phyloP scores from a whole-genome alignment of 176 grass and related monocot species.

The Carex scoparia region DNA sequence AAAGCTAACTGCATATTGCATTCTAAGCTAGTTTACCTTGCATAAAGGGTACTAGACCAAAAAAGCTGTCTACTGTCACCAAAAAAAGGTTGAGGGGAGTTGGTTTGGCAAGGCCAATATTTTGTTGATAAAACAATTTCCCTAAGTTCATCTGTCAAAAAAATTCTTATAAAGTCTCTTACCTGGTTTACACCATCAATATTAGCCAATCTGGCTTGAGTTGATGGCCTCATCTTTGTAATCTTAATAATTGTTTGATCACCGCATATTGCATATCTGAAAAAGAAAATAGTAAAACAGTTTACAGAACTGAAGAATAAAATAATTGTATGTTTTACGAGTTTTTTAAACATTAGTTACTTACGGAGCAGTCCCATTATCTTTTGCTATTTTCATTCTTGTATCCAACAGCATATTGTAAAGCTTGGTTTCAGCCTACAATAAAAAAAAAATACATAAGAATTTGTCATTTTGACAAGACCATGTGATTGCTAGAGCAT shows the following conservation, averaged over 20 bases:
- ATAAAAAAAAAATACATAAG: conserved; percentile 23
- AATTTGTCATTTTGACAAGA: not conserved
- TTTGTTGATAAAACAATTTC: not conserved
- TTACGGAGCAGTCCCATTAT: conserved; percentile 82
- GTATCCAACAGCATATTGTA: conserved; percentile 65
- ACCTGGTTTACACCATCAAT: conserved; percentile 97
- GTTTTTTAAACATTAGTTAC: conserved; percentile 29
- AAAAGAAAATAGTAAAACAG: conserved; percentile 21
- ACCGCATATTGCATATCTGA: conserved; percentile 91
- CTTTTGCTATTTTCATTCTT: conserved; percentile 71
- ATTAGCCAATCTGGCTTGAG: conserved; percentile 70
- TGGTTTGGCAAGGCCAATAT: not conserved
- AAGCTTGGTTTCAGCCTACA: conserved; percentile 68
- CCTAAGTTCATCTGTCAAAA: not conserved
- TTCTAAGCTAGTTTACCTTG: conserved; percentile 2
- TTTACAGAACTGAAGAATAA: not conserved
- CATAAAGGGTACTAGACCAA: not conserved
- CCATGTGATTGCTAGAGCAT: not conserved
- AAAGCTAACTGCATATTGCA: not conserved
- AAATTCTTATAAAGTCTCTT: not conserved
- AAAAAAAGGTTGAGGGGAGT: not conserved
- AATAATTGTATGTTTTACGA: conserved; percentile 7
- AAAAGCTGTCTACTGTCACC: not conserved
- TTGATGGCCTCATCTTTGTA: conserved; percentile 74
- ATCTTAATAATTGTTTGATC: conserved; percentile 89